Conservation (phyloP, 192 early-diverging fungal genomes). For the Entrophospora sp. region DNA sequence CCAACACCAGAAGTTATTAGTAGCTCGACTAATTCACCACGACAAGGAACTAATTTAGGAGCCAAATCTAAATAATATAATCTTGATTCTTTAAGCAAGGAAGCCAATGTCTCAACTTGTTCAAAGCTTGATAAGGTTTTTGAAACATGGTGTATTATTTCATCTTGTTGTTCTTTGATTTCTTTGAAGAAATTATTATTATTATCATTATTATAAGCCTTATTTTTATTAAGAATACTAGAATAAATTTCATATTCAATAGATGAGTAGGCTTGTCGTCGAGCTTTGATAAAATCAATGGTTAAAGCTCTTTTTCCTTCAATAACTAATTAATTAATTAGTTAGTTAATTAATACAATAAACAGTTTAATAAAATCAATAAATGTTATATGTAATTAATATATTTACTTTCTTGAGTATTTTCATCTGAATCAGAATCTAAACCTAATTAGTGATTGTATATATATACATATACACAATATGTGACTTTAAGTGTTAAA, state of each 20-base stretch:
- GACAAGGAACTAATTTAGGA: conserved; percentile 60
- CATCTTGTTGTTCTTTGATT: background rate
- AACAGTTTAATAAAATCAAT: background rate
- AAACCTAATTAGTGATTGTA: background rate
- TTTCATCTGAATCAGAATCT: background rate
- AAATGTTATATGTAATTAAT: no score
- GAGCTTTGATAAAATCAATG: background rate
- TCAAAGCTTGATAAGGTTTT: conserved; percentile 8
- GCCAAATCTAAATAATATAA: conserved; percentile 60
- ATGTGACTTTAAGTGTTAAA: no score
- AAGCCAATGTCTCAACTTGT: conserved; percentile 26
- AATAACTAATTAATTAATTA: background rate
- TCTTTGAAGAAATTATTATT: background rate
- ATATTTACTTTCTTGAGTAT: conserved; percentile 14
- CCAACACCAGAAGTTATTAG: conserved; percentile 71
- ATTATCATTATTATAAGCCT: background rate
- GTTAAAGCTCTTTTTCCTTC: conserved; percentile 5
- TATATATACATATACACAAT: background rate
- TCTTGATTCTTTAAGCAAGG: conserved; percentile 39
- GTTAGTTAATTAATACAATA: background rate
- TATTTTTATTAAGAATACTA: background rate
- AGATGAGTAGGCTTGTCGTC: background rate
- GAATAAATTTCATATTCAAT: conserved; percentile 15
- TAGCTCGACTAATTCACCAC: conserved; percentile 63
- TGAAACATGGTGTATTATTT: conserved; percentile 7